These are phyloP conservation scores for Mycena floridula DNA, from an alignment of 768 basidiomycete genomes.

Conservation along the genomic window DNA sequence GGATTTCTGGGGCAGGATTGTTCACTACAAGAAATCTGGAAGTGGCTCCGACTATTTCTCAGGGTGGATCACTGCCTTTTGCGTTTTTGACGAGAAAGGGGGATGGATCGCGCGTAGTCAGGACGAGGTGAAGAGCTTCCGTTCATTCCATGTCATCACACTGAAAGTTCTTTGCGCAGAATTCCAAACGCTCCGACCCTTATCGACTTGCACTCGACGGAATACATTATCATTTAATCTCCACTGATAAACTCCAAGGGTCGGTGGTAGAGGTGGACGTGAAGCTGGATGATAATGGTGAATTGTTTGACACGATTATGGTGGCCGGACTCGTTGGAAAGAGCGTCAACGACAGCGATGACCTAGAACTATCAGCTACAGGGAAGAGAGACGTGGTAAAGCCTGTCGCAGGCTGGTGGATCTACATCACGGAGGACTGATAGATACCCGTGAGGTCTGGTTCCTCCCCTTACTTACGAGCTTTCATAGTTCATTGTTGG, in stretches of 20 bases:
- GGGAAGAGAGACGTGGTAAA: slow-evolving; percentile 1
- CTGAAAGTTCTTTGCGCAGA: neutral
- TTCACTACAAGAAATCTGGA: slow-evolving; percentile 14
- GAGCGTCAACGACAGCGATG: neutral
- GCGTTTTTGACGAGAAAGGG: slow-evolving; percentile 25
- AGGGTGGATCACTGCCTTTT: slow-evolving; percentile 32
- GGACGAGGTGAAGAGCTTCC: too few species aligned
- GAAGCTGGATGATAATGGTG: neutral
- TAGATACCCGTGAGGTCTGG: too few species aligned
- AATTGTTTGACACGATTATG: neutral
- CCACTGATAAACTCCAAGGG: neutral
- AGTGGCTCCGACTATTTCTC: slow-evolving; percentile 21
- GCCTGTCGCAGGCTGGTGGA: slow-evolving; percentile 5
- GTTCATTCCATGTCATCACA: neutral
- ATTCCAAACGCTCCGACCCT: neutral
- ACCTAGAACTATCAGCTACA: neutral
- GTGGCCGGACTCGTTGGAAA: slow-evolving; percentile 1
- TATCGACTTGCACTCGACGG: neutral
- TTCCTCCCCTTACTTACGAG: too few species aligned
- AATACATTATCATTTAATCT: neutral
- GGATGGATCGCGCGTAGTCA: slow-evolving; percentile 29
- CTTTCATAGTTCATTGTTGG: too few species aligned
- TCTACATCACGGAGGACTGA: slow-evolving; percentile 1
- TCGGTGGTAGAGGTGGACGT: slow-evolving; percentile 2
- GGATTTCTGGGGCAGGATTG: slow-evolving; percentile 26